Evolutionary conservation across 768 basidiomycete genomes (phyloP), one percentile per base, ranked within the genome.

Genomic region (Rhodotorula graminis): DNA sequence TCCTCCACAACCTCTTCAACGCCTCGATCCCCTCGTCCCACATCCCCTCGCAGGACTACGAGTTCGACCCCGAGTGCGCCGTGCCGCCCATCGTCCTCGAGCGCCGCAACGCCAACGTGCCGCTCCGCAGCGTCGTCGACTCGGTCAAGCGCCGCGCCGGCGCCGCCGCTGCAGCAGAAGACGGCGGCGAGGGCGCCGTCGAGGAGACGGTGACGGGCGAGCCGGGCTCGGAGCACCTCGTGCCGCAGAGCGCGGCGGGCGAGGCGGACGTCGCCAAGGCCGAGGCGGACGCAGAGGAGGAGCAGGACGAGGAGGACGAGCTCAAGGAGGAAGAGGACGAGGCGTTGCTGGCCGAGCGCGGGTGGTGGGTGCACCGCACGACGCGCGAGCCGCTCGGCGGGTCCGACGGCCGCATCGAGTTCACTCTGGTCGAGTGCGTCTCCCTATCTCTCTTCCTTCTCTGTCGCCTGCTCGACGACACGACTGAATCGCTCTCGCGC

Each of bases 341-440:
- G 67, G 73, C 77, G 47, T 77, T 79, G 9, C 81, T 79, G 11
- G 77, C 64, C 6, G 80, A 80, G 42, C 37, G 78, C 10, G 83
- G 83, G 1, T 79, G 83, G 76, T 84, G 83, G 83, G 80, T 78
- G 53, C 73, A 79, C 59, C 81, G 74, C 53, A 62, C 64, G 37
- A 79, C 80, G n/a, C 80, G 81, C 6, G 80, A 81, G 74, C 75
- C 81, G 2, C 65, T 84, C 1, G 83, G 83, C 5, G 81, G 81
- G 16, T 76, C 74, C 3, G 80, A 79, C 8, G 81, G 82, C 29
- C 78, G 79, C 2, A 73, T 83, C 58, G 84, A 87, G 72, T 84
- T 87, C 69, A 85, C 84, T 18, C 89, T 88, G 76, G 83, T 89
- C 53, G 84, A 83, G 70, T 75, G 42, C 40, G 67, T 69, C 18